Percentiles rank a stretch among this genome's conserved stretches.
Conservation (phyloP, 2,329 filamentous ascomycete genomes). For the Coniochaeta prunicola region DNA sequence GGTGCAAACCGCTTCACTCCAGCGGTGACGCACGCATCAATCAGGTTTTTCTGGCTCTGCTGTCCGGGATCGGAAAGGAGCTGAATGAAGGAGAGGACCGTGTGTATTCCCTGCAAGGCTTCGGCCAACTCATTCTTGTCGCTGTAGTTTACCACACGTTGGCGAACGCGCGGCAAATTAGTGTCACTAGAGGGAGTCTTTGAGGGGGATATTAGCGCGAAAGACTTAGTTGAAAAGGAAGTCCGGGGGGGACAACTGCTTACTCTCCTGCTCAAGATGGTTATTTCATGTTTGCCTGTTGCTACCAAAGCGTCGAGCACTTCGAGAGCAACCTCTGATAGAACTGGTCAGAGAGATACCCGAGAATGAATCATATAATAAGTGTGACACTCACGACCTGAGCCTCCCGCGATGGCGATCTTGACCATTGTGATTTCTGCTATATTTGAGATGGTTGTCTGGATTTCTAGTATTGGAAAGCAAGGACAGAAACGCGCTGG, state of each 20-base stretch:
- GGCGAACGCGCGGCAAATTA: constrained; percentile 22
- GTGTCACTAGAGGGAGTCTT: neutral
- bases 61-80: constrained; percentile 20
- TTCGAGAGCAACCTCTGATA: constrained; percentile 7
- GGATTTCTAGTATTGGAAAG: no score
- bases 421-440: constrained; percentile 7
- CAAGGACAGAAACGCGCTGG: no score
- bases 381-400: constrained; percentile 5
- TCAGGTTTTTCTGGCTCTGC: constrained; percentile 44
- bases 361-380: no score
- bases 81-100: constrained; percentile 44
- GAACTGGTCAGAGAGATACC: neutral
- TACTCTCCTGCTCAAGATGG: neutral
- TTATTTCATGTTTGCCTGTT: constrained; percentile 9
- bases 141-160: constrained; percentile 36
- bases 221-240: no score
- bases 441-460: no score
- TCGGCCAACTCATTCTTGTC: constrained; percentile 27
- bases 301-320: constrained; percentile 9
- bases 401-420: constrained; percentile 9
- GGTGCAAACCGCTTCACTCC: constrained; percentile 56
- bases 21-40: constrained; percentile 51
- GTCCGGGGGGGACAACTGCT: neutral
- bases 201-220: neutral
- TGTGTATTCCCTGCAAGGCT: constrained; percentile 38